Conservation (phyloP, 2,329 filamentous ascomycete species). For the Apiospora rasikravindrae region DNA sequence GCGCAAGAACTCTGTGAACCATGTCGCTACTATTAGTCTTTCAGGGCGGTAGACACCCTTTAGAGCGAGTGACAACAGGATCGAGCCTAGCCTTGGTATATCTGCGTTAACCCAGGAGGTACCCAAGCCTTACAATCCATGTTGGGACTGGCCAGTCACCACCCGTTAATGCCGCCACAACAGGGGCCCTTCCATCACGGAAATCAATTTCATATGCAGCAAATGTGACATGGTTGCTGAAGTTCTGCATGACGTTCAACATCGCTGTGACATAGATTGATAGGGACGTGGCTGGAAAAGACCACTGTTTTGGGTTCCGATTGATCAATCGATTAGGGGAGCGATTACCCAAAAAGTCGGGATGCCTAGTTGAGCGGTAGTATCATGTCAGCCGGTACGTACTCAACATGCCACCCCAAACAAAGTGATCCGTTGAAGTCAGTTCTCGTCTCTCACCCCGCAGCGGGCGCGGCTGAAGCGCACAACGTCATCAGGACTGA, state of each 20-base stretch:
- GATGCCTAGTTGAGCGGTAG: conserved; percentile 1
- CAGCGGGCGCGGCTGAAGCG: background rate
- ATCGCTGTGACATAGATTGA: background rate
- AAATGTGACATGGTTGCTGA: background rate
- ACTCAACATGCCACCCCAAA: conserved; percentile 9
- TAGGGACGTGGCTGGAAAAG: background rate
- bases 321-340: background rate
- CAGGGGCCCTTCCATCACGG: background rate
- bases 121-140: too few species aligned
- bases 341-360: background rate
- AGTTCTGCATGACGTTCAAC: background rate
- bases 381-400: conserved; percentile 3
- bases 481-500: conserved; percentile 4
- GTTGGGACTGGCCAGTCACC: background rate
- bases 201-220: background rate
- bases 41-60: background rate
- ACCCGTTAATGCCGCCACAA: background rate
- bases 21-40: background rate
- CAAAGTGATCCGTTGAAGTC: conserved; percentile 3
- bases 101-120: too few species aligned
- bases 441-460: background rate
- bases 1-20: background rate
- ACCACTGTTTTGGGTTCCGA: background rate
- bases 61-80: background rate
- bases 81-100: background rate